Evolutionary conservation across 169 alveolate species (phyloP), one percentile per base, ranked within the genome.

Genomic region (Plasmodium inui): DNA sequence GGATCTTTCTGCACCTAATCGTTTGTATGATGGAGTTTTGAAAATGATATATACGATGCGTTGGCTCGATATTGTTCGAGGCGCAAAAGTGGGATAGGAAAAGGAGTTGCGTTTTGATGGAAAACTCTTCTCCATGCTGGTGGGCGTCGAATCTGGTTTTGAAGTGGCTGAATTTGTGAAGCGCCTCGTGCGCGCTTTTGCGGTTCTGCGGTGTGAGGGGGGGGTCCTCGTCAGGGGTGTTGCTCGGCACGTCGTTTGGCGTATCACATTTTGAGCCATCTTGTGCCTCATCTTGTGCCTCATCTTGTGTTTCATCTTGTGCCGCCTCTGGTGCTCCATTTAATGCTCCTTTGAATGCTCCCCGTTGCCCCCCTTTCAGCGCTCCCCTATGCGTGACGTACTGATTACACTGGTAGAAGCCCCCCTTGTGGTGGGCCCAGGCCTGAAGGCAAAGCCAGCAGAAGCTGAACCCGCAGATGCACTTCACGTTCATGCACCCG

Each of bases 141-240:
- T 86, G 93, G 12, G 88, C 93, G 55, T 86, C 85, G 70, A 86
- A 86, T 76, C 93, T 50, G 34, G 86, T 53, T 86, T 86, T 86
- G 70, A 30, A 86, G 14, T 86, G 93, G 46, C 55, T 86, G 26
- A 74, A 86, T 30, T 53, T 86, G n/a, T 86, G 78, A 5, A 86
- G 79, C 37, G 70, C 30, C 3, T 19, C 8, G 46, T 86, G 84
- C 22, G 85, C 57, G n/a, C 81, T 76, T 86, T 46, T 86, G 67
- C 81, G 79, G 34, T 30, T 79, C 3, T 28, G 70, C 14, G 37
- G 44, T n/a, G 55, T 53, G 55, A 30, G 78, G 10, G 39, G 6
- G 9, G 8, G 44, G 44, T 14, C 67, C 41, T 85, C 53, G 19
- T 26, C 17, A 3, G 34, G 71, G 71, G 17, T 22, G 10, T 50